A percentile compares a stretch with the other conserved stretches of the same genome.
Evolutionary conservation across 2,329 filamentous ascomycete species (phyloP).

Genomic region (Monosporascus sp.): DNA sequence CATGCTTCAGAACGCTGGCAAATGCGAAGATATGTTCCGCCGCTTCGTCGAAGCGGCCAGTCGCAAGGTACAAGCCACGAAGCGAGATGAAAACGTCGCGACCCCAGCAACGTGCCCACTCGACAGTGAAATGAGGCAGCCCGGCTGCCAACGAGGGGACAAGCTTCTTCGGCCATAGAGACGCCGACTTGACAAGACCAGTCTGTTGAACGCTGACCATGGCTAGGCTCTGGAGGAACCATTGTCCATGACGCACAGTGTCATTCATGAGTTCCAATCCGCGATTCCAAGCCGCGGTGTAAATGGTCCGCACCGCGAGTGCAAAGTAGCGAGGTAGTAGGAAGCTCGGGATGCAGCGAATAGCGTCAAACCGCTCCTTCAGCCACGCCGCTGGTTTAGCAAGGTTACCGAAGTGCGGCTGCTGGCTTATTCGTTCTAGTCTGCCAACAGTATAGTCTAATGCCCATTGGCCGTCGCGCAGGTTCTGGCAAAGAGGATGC

Average conservation of each 20-base stretch:
- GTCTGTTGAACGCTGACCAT: conserved; percentile 92
- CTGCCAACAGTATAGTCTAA: conserved; percentile 81
- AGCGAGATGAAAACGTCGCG: conserved; percentile 96
- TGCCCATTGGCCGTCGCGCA: conserved; percentile 87
- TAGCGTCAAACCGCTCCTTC: conserved; percentile 76
- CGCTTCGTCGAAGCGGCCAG: conserved; percentile 81
- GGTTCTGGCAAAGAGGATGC: conserved; percentile 87
- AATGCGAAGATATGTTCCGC: conserved; percentile 94
- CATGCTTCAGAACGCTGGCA: conserved; percentile 93
- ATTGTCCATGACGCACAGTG: conserved; percentile 74
- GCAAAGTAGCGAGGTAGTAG: conserved; percentile 91
- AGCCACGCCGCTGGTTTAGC: conserved; percentile 70
- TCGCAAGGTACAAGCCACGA: conserved; percentile 85
- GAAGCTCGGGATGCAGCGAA: conserved; percentile 81
- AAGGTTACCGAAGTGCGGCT: conserved; percentile 57
- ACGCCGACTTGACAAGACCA: conserved; percentile 83
- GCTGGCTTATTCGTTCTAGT: conserved; percentile 65
- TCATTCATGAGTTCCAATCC: conserved; percentile 73
- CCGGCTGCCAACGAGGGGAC: conserved; percentile 89
- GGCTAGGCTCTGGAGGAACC: conserved; percentile 81
- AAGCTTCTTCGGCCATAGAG: conserved; percentile 77
- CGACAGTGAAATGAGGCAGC: conserved; percentile 85
- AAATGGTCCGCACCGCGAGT: conserved; percentile 80
- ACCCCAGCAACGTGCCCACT: conserved; percentile 97
- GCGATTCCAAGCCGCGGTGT: conserved; percentile 75